A percentile compares a stretch with the other conserved stretches of the same genome.
These are phyloP conservation scores for Colletotrichum lindemuthianum DNA, from an alignment of 2,329 filamentous ascomycete species.

Conservation along the genomic window DNA sequence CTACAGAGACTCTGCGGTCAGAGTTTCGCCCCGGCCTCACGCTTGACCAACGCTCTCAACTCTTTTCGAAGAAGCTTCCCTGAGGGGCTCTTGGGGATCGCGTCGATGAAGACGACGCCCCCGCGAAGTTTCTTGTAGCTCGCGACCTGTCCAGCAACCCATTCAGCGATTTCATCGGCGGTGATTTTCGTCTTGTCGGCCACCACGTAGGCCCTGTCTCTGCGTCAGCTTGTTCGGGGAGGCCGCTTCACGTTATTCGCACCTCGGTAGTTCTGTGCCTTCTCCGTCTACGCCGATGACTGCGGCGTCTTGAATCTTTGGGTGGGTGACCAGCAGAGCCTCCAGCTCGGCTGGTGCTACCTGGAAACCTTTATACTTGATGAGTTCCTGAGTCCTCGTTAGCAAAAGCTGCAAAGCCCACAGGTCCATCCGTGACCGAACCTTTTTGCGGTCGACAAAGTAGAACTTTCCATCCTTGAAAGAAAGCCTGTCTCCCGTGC, in stretches of 20 bases:
- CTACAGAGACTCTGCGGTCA: not conserved
- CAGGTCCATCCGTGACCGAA: constrained; percentile 21
- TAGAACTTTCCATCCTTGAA: constrained; percentile 77
- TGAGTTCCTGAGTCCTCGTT: constrained; percentile 60
- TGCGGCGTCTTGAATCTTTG: constrained; percentile 64
- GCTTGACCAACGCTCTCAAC: constrained; percentile 46
- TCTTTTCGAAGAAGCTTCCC: constrained; percentile 60
- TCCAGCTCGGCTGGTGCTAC: constrained; percentile 75
- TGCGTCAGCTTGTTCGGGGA: not conserved
- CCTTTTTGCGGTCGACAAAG: constrained; percentile 84
- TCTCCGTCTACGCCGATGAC: constrained; percentile 66
- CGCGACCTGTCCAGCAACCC: constrained; percentile 46
- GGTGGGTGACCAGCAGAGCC: constrained; percentile 52
- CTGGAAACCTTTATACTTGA: constrained; percentile 71
- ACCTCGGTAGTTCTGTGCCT: constrained; percentile 59
- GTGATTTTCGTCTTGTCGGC: constrained; percentile 43
- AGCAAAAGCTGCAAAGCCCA: not conserved
- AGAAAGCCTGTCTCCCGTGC: constrained; percentile 81
- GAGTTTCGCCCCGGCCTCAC: constrained; percentile 37
- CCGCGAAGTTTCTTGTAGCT: constrained; percentile 75
- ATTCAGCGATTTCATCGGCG: constrained; percentile 41
- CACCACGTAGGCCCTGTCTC: constrained; percentile 45
- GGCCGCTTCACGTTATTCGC: not conserved
- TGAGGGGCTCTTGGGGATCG: constrained; percentile 76
- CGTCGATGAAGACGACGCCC: constrained; percentile 74